Percentiles rank a stretch among this genome's conserved stretches.
These are phyloP conservation scores for Tetracladium marchalianum DNA, from an alignment of 495 filamentous ascomycete genomes.

Conservation along the genomic window DNA sequence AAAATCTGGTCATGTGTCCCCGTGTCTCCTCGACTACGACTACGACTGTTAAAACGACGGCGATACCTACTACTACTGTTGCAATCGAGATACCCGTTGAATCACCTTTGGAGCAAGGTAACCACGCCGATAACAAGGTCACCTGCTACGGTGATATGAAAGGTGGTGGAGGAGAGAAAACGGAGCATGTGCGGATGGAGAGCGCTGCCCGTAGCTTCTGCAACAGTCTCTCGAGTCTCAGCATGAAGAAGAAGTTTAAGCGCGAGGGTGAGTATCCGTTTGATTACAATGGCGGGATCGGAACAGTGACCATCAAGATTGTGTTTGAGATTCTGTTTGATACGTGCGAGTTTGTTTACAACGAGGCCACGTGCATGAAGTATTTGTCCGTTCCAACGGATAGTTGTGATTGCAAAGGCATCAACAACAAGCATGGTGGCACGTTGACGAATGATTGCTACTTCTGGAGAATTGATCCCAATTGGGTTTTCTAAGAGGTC, in stretches of 20 bases:
- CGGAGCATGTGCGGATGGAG: slow-evolving; percentile 11
- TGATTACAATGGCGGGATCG: slow-evolving; percentile 4
- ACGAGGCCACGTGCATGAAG: slow-evolving; percentile 1
- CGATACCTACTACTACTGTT: neutral
- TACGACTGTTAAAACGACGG: neutral
- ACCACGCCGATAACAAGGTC: slow-evolving; percentile 4
- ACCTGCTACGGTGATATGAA: slow-evolving; percentile 6
- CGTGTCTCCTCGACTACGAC: neutral
- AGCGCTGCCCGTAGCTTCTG: slow-evolving; percentile 11
- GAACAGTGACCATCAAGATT: slow-evolving; percentile 4
- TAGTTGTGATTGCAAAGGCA: slow-evolving; percentile 9
- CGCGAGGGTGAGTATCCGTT: neutral
- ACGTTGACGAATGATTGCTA: slow-evolving; percentile 9
- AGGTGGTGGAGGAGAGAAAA: slow-evolving; percentile 5
- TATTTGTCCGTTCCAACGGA: slow-evolving; percentile 7
- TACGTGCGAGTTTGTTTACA: slow-evolving; percentile 2
- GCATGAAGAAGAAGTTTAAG: neutral
- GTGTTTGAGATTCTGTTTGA: slow-evolving; percentile 2
- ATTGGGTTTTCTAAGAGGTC: neutral
- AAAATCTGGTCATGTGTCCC: slow-evolving; percentile 5
- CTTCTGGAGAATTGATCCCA: slow-evolving; percentile 5
- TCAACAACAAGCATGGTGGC: slow-evolving; percentile 11
- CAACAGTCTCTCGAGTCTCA: neutral
- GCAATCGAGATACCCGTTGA: neutral
- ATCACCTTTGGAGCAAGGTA: slow-evolving; percentile 5